Evolutionary conservation across 2,329 filamentous ascomycete genomes (phyloP).

Genomic region (Cladosporium halotolerans): DNA sequence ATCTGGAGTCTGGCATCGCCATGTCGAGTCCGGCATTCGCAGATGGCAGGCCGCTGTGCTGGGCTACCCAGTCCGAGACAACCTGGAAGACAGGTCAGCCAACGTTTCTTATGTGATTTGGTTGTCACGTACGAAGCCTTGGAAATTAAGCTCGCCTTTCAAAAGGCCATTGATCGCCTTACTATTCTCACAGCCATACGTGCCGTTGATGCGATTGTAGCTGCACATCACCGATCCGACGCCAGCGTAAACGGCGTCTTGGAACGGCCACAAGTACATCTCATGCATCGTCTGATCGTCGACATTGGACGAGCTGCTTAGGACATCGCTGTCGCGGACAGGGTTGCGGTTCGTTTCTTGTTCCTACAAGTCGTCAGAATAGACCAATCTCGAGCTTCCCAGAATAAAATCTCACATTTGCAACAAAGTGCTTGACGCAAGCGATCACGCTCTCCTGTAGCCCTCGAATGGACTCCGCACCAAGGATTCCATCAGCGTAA

Average conservation of each 20-base stretch:
- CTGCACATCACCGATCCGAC: constrained; percentile 39
- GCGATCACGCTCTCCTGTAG: constrained; percentile 55
- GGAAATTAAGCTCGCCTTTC: constrained; percentile 69
- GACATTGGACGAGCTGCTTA: constrained; percentile 45
- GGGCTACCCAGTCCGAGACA: constrained; percentile 64
- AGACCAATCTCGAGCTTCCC: not conserved
- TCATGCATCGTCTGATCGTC: constrained; percentile 63
- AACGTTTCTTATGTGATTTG: too few species aligned
- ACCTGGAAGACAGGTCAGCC: too few species aligned
- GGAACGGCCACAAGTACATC: constrained; percentile 55
- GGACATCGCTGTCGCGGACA: constrained; percentile 19
- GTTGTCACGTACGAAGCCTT: constrained; percentile 50
- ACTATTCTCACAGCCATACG: constrained; percentile 62
- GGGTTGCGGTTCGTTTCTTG: constrained; percentile 46
- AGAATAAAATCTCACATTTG: constrained; percentile 30
- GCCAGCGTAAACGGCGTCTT: constrained; percentile 43
- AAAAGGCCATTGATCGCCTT: constrained; percentile 63
- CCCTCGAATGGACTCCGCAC: constrained; percentile 47
- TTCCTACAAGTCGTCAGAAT: constrained; percentile 27
- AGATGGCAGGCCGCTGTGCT: constrained; percentile 54
- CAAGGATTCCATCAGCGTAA: constrained; percentile 51
- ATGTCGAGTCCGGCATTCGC: constrained; percentile 61
- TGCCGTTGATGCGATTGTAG: constrained; percentile 30
- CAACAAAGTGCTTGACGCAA: constrained; percentile 52
- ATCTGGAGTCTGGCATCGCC: constrained; percentile 53